These are phyloP conservation scores for Phytophthora ramorum DNA, from an alignment of 352 stramenopile genomes.

Conservation along the genomic window DNA sequence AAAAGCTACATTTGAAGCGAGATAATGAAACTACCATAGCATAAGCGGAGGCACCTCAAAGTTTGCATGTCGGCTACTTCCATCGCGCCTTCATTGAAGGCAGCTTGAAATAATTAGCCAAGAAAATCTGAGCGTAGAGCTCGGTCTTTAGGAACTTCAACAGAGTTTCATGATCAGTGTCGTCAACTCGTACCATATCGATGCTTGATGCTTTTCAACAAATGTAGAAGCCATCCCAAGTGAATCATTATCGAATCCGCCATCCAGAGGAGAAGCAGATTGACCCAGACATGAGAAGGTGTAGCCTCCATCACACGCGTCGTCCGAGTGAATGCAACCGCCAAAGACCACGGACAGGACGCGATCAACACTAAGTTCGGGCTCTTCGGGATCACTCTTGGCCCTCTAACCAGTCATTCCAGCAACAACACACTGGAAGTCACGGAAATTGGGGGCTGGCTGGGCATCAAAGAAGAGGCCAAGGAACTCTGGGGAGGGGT, in stretches of 20 bases:
- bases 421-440: conserved; percentile 1
- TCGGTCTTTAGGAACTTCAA: too few species aligned
- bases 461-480: conserved; percentile 1
- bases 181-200: too few species aligned
- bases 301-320: neutral
- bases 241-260: neutral
- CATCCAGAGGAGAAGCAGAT: neutral
- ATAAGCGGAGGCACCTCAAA: too few species aligned
- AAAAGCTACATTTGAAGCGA: too few species aligned
- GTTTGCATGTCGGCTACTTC: too few species aligned
- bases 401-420: neutral
- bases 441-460: neutral
- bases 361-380: neutral
- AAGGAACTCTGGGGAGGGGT: neutral
- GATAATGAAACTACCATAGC: too few species aligned
- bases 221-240: too few species aligned
- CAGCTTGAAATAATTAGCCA: too few species aligned
- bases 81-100: too few species aligned
- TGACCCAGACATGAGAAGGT: neutral
- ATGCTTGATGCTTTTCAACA: too few species aligned
- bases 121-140: too few species aligned
- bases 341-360: neutral
- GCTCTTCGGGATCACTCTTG: neutral
- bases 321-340: neutral
- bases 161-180: too few species aligned